Evolutionary conservation across 371 early-diverging fungal genomes (phyloP).

Genomic region (Lichtheimia ornata): DNA sequence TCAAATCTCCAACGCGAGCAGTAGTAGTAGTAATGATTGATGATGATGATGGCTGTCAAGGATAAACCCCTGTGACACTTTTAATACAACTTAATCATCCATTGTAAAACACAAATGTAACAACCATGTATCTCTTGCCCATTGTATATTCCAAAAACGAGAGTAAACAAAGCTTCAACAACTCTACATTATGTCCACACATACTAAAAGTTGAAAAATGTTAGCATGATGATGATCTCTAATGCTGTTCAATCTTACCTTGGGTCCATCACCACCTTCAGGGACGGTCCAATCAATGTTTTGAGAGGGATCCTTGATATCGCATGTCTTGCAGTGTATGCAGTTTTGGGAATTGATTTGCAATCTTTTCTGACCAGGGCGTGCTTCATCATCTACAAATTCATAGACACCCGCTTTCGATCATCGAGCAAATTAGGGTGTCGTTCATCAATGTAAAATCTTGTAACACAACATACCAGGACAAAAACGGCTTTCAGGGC

Average conservation of each 20-base stretch:
- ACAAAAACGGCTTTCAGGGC: conserved; percentile 97
- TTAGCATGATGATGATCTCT: too few relatives aligned
- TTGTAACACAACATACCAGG: conserved; percentile 60
- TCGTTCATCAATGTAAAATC: background rate
- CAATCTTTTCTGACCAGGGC: conserved; percentile 87
- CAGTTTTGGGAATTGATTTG: conserved; percentile 98
- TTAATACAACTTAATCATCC: too few relatives aligned
- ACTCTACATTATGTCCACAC: too few relatives aligned
- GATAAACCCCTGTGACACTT: too few relatives aligned
- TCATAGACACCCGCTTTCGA: conserved; percentile 94
- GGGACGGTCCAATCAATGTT: conserved; percentile 99
- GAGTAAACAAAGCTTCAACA: too few relatives aligned
- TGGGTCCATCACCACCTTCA: conserved; percentile 94
- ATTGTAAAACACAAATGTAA: too few relatives aligned
- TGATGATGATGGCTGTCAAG: too few relatives aligned
- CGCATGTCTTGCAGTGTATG: conserved; percentile 99
- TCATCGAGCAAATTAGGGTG: background rate
- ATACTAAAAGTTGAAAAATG: too few relatives aligned
- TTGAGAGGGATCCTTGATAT: conserved; percentile 98
- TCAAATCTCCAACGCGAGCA: too few relatives aligned
- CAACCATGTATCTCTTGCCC: too few relatives aligned
- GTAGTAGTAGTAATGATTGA: too few relatives aligned
- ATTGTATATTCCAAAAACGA: too few relatives aligned
- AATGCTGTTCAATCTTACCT: conserved; percentile 26
- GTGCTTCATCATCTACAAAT: conserved; percentile 92